Evolutionary conservation across 1,284 basidiomycete species (phyloP), one percentile per base, ranked within the genome.

Genomic region (Trametes hirsuta): DNA sequence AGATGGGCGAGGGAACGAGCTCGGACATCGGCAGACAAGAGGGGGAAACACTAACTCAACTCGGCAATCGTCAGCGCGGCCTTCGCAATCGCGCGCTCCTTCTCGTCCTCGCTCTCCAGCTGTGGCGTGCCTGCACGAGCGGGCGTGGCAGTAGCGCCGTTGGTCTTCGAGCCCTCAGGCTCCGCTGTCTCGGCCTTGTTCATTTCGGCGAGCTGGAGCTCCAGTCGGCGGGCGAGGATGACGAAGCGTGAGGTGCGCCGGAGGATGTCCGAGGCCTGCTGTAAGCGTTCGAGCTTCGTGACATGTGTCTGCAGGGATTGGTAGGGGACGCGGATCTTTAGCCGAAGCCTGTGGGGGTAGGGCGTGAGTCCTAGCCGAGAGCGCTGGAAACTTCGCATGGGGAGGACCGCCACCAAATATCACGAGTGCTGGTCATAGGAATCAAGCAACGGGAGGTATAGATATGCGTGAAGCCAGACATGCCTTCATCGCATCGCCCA

Each of bases 31-130:
- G 39, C 39, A 18, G 22, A 24, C 12, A 1, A 48, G 24, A 35
- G 22, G 35, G 55, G 47, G 54, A 44, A 39, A 42, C 25, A 79
- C 84, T 67, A 62, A 94, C 94, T 84, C 40, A 97, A 80, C 73
- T 98, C 95, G 1, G 95, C 93, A 4, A 97, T 87, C 42, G 87
- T 95, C 65, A 97, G 76, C 9, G 95, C 95, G 1, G 95, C 94
- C 74, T 95, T 95, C 3, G 94, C 90, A 66, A 97, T 87, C 11
- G 86, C 85, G 5, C 93, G 81, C 69, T 96, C 94, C 72, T 87
- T 90, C 64, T 94, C 93, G 35, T 91, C 89, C 69, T 91, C 89
- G 25, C 77, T 72, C 44, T 84, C 83, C 36, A 50, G 36, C 48
- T 35, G 55, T 47, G 53, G 63, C 68, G 60, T 69, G 54, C 64